Base-by-base conservation (phyloP, 2,329 filamentous ascomycete genomes). In the Polychaeton citri region DNA sequence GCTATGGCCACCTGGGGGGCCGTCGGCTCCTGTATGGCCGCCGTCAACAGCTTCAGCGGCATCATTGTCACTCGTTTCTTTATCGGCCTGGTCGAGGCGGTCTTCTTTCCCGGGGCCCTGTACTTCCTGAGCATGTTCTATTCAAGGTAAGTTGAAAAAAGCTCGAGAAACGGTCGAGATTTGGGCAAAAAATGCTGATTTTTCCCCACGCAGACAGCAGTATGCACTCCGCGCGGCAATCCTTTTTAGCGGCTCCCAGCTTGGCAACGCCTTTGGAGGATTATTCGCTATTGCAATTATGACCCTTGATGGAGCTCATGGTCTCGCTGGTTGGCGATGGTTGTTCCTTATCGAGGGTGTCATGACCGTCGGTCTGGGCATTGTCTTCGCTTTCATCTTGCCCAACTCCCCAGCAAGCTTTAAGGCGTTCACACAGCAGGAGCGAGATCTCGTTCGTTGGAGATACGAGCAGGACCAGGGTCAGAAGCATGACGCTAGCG, bases 101-200 rank as follows among this genome's bases (percentile, higher is more conserved):
- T 50, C 21, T 54, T 51, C 41, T 54, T 56, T 34, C 59, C 58
- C 1, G 62, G 61, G 17, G 61, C 57, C 18, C 55, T 62, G 28
- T 66, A 61, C 43, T 57, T 61, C 19, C 51, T 65, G 6, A 55
- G 49, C 10, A 56, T 53, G 4, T 66, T 61, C 54, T 66, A 66
- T 46, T 3, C 54, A 54, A 30, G 24, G 24, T 28, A 28, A 28
- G 24, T 28, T 7, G 4, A 5, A 28, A 7, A 46, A 6, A 28
- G 12, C 7, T 15, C 7, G 7, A 28, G 24, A 7, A 10, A 28
- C 3, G 24, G 24, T n/a, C n/a, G n/a, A n/a, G n/a, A n/a, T n/a
- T n/a, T n/a, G n/a, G n/a, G n/a, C n/a, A 28, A 3, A 28, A 4
- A 28, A 28, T 4, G 24, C 24, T 28, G 12, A 28, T 7, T 10